Base-by-base conservation (phyloP, 2,329 filamentous ascomycete species). In the Aspergillus thermomutatus region DNA sequence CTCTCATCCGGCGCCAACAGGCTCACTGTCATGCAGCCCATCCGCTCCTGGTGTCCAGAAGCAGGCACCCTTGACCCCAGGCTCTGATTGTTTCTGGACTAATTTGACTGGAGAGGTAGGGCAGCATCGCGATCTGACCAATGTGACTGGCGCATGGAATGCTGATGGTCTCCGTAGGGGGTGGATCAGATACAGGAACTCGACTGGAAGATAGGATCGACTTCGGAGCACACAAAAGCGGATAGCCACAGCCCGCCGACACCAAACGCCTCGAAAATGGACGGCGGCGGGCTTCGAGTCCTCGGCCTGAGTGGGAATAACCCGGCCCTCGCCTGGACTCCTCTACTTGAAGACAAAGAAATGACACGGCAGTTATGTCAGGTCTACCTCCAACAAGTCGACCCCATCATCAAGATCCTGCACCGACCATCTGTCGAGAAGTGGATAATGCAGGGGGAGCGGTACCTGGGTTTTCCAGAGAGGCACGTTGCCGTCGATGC, bases 361-460 rank as follows among this genome's bases (percentile, higher is more conserved):
- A 50, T 57, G n/a, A 45, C 51, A 40, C 23, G 41, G 49, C 47
- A 58, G 17, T 45, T 64, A 19, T 60, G 57, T 27, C 47, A 56
- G 19, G 49, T 64, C 9, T 65, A 64, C 34, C 52, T 64, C n/a
- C 37, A 58, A 25, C 59, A 64, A 17, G 55, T 63, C 26, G 63
- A 66, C 49, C 60, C 61, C 2, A 50, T 65, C 11, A 58, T 64
- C 11, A 64, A 65, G 48, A 51, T 64, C n/a, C 49, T 65, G 3
- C 64, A 66, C 52, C 54, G 63, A 1, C 61, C 63, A n/a, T 60
- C 59, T 10, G 43, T 66, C 9, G 46, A 52, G n/a, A 45, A 41
- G n/a, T 58, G 58, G 45, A 47, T 65, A 37, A 21, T 59, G 9
- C 41, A 60, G 17, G 61, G 60, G 17, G 46, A 45, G 3, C 47